A percentile compares a stretch with the other conserved stretches of the same genome.
Evolutionary conservation across 73 alveolate genomes (phyloP).

Genomic region (Stentor coeruleus): DNA sequence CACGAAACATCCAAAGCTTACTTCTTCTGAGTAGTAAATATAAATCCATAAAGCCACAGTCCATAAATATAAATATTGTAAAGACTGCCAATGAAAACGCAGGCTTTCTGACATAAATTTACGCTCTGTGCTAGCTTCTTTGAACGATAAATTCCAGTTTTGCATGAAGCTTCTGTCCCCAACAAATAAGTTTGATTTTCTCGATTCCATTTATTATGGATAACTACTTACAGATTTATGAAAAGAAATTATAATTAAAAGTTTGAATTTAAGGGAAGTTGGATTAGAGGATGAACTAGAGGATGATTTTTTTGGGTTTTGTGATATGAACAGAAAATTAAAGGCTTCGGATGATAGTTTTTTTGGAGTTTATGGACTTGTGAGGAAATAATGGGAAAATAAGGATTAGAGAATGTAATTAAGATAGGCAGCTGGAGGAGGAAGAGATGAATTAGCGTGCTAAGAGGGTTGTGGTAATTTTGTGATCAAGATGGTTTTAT

Average conservation of each 20-base stretch:
- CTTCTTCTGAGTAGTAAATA: not conserved
- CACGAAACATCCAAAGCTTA: not conserved
- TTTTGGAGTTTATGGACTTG: too few species aligned
- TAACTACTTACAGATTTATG: not conserved
- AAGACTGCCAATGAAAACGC: not conserved
- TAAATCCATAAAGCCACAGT: not conserved
- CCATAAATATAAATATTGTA: not conserved
- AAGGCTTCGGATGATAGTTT: too few species aligned
- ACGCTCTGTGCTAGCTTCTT: not conserved
- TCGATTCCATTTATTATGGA: not conserved
- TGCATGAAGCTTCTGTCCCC: conserved; percentile 15
- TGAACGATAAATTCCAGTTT: not conserved
- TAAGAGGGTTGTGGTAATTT: too few species aligned
- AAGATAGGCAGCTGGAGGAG: too few species aligned
- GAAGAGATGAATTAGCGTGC: too few species aligned
- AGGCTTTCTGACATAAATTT: not conserved
- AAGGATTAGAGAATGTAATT: too few species aligned
- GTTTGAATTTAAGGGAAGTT: not conserved
- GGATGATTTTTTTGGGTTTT: not conserved
- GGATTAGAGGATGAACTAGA: not conserved
- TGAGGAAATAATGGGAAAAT: too few species aligned
- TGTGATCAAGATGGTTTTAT: too few species aligned
- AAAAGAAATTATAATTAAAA: not conserved
- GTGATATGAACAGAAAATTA: not conserved
- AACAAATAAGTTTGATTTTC: not conserved